These are phyloP conservation scores for Pseudopyricularia javanii DNA, from an alignment of 2,329 filamentous ascomycete species.

Conservation along the genomic window DNA sequence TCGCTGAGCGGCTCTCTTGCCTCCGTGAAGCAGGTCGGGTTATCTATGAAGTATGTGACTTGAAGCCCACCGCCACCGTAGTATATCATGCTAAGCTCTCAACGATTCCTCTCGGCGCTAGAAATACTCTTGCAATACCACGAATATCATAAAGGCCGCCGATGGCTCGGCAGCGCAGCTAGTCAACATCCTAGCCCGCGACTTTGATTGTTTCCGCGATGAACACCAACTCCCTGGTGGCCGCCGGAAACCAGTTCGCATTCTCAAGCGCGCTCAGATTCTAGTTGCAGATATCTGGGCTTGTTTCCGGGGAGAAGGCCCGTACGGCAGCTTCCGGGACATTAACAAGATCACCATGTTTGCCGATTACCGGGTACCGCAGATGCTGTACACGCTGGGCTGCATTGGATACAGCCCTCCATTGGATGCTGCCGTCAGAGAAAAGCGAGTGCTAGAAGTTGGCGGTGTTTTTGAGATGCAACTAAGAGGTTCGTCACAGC, in stretches of 20 bases:
- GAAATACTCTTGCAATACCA: slow-evolving; percentile 65
- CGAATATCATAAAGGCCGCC: slow-evolving; percentile 61
- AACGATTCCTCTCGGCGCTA: slow-evolving; percentile 19
- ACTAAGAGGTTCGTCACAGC: slow-evolving; percentile 50
- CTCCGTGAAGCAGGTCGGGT: slow-evolving; percentile 74
- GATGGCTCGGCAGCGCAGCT: slow-evolving; percentile 69
- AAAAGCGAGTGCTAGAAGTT: slow-evolving; percentile 51
- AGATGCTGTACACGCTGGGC: slow-evolving; percentile 75
- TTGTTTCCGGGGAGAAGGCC: slow-evolving; percentile 67
- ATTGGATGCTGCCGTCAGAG: slow-evolving; percentile 57
- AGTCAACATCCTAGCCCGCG: slow-evolving; percentile 71
- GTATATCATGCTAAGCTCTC: not conserved
- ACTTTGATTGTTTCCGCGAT: slow-evolving; percentile 81
- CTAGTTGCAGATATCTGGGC: slow-evolving; percentile 95
- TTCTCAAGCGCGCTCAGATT: slow-evolving; percentile 93
- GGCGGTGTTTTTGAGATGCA: slow-evolving; percentile 77
- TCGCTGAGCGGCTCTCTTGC: slow-evolving; percentile 65
- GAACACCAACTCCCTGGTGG: slow-evolving; percentile 63
- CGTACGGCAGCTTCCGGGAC: slow-evolving; percentile 70
- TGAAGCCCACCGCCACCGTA: not conserved
- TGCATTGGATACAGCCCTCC: slow-evolving; percentile 77
- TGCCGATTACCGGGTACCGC: slow-evolving; percentile 92
- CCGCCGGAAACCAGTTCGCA: slow-evolving; percentile 53
- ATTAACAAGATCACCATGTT: slow-evolving; percentile 98
- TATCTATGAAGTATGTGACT: slow-evolving; percentile 55